Conservation (phyloP, 352 stramenopile genomes). For the Phytophthora cajani region DNA sequence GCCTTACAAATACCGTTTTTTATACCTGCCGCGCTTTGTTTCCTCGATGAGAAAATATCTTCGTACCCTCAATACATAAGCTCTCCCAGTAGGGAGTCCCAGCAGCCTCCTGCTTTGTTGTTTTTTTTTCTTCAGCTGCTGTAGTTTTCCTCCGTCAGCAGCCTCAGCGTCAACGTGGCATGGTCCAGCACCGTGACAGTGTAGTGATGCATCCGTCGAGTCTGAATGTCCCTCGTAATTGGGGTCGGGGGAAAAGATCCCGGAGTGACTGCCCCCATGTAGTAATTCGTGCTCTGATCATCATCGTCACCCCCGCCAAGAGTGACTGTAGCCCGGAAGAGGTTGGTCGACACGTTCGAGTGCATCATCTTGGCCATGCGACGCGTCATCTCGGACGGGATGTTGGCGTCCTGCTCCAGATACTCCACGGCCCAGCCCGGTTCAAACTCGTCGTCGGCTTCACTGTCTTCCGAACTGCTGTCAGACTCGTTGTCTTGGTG, state of each 20-base stretch:
- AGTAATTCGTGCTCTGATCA: constrained; percentile 31
- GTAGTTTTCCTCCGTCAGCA: constrained; percentile 57
- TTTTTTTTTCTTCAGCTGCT: constrained; percentile 24
- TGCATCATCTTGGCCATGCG: constrained; percentile 87
- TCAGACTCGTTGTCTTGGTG: constrained; percentile 21
- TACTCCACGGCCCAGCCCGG: constrained; percentile 84
- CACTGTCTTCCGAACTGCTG: constrained; percentile 14
- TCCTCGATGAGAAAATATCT: constrained; percentile 19
- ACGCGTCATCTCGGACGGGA: constrained; percentile 68
- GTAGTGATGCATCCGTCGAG: constrained; percentile 76
- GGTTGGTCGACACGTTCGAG: constrained; percentile 71
- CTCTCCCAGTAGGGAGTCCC: constrained; percentile 12
- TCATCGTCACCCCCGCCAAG: constrained; percentile 36
- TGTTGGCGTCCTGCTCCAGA: constrained; percentile 71
- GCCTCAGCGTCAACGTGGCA: constrained; percentile 65
- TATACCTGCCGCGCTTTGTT: constrained; percentile 20
- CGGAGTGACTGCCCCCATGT: constrained; percentile 65
- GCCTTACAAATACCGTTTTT: constrained; percentile 28
- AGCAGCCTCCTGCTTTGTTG: constrained; percentile 15
- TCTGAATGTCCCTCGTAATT: constrained; percentile 78
- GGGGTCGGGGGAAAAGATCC: constrained; percentile 86
- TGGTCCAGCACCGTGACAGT: constrained; percentile 81
- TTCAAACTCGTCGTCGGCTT: constrained; percentile 41
- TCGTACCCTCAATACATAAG: constrained; percentile 29
- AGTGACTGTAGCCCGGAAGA: constrained; percentile 75